Evolutionary conservation across 2,329 filamentous ascomycete species (phyloP), one percentile per base, ranked within the genome.

Genomic region (Cercospora berteroae): DNA sequence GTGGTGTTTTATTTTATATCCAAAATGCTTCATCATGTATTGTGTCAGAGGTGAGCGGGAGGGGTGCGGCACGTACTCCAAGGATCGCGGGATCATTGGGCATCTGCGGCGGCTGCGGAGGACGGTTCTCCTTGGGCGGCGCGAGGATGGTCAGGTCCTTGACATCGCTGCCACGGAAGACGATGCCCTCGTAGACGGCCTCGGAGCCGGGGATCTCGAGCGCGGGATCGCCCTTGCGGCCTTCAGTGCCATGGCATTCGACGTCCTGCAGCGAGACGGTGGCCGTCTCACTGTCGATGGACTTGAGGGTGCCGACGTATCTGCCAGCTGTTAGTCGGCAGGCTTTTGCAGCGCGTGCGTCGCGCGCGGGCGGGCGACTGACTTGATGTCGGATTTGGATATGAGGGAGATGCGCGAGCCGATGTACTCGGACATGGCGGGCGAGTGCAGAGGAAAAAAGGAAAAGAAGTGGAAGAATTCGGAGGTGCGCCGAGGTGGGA

Each of bases 201-300:
- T 95, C 90, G 36, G 92, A 94, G 3, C 93, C 87, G 42, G 90
- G 83, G 67, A 97, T 91, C 81, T 97, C 94, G 71, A 96, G 91
- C 18, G 90, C 87, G 18, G 90, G 89, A 73, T 90, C 89, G 73
- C 86, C 88, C 77, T 90, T 90, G 72, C 95, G 92, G 65, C 93
- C 94, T 83, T 99, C 95, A 31, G 95, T 97, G 74, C 95, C 95
- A 78, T 90, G 96, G 3, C 94, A 98, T 71, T 89, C 88, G 79
- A 99, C 95, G 87, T 97, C 94, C 79, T 99, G 94, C 72, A 99
- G 89, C 50, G 95, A 96, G 77, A 99, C 96, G 72, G 95, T 98
- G 57, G 94, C 96, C 74, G 93, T 91, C 80, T 97, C 94, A 70
- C 94, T 96, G 81, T 97, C 97, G 87, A 99, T 99, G 80, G 97